phyloP scores from a whole-genome alignment of 495 filamentous ascomycete genomes.

The Annulohypoxylon maeteangense region DNA sequence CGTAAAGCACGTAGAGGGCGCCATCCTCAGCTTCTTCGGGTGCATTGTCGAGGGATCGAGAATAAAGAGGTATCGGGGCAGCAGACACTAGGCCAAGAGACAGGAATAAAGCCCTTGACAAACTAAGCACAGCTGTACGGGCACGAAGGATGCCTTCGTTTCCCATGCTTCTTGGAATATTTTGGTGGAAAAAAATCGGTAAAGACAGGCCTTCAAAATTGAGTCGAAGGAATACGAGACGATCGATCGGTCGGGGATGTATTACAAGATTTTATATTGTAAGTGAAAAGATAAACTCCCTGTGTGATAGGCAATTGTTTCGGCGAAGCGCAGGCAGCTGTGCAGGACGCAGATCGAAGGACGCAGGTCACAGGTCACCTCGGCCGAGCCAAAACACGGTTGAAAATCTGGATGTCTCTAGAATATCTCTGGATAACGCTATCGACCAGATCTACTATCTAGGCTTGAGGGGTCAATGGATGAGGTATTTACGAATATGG shows the following conservation, averaged over 20 bases:
- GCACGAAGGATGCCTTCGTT: conserved; percentile 52
- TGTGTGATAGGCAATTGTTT: conserved; percentile 16
- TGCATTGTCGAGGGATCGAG: conserved; percentile 44
- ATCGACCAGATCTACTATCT: conserved; percentile 8
- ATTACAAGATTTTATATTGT: background rate
- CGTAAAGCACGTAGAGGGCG: conserved; percentile 58
- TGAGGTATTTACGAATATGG: conserved; percentile 13
- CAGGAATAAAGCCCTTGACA: conserved; percentile 53
- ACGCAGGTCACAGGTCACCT: background rate
- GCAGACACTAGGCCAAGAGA: conserved; percentile 52
- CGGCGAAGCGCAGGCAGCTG: background rate
- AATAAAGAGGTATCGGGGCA: conserved; percentile 44
- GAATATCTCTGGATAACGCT: background rate
- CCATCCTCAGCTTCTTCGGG: conserved; percentile 55
- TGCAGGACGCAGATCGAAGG: background rate
- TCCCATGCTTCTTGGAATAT: conserved; percentile 29
- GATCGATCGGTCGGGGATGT: background rate
- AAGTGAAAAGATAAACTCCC: background rate
- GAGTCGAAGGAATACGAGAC: background rate
- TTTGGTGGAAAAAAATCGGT: background rate
- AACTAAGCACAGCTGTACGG: conserved; percentile 52
- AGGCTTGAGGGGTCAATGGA: conserved; percentile 1
- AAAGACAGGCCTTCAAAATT: conserved; percentile 2
- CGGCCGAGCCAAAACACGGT: background rate
- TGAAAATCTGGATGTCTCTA: background rate